Percentiles rank a stretch among this genome's conserved stretches.
Conservation (phyloP, 2,329 filamentous ascomycete species). For the Apiospora arundinis region DNA sequence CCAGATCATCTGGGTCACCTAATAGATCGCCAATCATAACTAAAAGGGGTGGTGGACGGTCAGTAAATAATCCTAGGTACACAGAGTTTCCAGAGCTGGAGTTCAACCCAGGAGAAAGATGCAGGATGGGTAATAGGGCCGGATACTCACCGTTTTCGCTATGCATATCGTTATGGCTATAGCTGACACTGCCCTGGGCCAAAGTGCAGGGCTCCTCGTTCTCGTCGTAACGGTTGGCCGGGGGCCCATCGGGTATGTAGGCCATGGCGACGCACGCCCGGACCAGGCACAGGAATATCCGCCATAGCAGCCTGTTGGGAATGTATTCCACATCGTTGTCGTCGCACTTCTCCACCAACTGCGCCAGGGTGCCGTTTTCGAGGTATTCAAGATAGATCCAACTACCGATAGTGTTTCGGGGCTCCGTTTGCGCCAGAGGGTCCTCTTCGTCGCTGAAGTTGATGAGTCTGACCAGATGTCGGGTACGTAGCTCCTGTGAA, state of each 20-base stretch:
- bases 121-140: no score
- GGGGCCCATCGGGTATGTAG: neutral
- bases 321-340: neutral
- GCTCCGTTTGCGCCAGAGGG: neutral
- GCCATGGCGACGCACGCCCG: neutral
- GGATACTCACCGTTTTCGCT: neutral
- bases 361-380: neutral
- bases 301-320: neutral
- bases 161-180: neutral
- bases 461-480: neutral
- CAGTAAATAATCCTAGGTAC: neutral
- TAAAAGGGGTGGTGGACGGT: neutral
- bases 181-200: neutral
- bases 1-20: neutral
- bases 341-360: neutral
- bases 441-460: neutral
- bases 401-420: neutral
- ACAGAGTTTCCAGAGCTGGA: neutral
- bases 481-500: neutral
- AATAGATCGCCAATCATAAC: neutral
- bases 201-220: neutral
- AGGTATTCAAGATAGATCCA: slow-evolving; percentile 3
- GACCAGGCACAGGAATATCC: neutral
- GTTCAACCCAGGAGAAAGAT: neutral
- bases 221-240: neutral